Percentiles rank a stretch among this genome's conserved stretches.
These are phyloP conservation scores for Saturnispora dispora DNA, from an alignment of 805 yeast genomes.

Conservation along the genomic window DNA sequence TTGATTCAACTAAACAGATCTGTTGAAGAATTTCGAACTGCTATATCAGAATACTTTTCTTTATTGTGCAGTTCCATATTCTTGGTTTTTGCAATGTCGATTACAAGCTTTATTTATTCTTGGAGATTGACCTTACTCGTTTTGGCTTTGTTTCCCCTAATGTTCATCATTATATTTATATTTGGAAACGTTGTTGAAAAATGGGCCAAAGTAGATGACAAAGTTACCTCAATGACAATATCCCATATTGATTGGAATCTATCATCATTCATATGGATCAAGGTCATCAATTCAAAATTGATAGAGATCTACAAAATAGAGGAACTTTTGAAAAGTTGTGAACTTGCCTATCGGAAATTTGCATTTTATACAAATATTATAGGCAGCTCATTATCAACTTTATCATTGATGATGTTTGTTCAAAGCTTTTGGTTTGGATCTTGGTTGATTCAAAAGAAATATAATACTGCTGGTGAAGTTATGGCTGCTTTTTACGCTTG, in stretches of 20 bases:
- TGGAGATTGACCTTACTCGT: slow-evolving; percentile 81
- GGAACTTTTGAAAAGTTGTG: slow-evolving; percentile 23
- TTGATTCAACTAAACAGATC: slow-evolving; percentile 60
- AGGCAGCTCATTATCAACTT: slow-evolving; percentile 42
- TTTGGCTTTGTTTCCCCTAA: slow-evolving; percentile 65
- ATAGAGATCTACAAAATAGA: slow-evolving; percentile 41
- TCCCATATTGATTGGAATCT: slow-evolving; percentile 64
- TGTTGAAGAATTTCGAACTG: slow-evolving; percentile 61
- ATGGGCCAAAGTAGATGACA: slow-evolving; percentile 49
- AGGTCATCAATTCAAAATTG: slow-evolving; percentile 47
- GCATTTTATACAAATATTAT: slow-evolving; percentile 47
- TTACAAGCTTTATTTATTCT: slow-evolving; percentile 64
- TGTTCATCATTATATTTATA: slow-evolving; percentile 38
- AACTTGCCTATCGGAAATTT: slow-evolving; percentile 33
- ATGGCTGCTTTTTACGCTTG: slow-evolving; percentile 82
- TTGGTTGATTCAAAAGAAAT: slow-evolving; percentile 44
- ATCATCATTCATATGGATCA: slow-evolving; percentile 48
- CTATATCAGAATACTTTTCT: slow-evolving; percentile 60
- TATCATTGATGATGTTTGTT: slow-evolving; percentile 69
- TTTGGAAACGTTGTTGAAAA: slow-evolving; percentile 45
- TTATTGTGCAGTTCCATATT: slow-evolving; percentile 44
- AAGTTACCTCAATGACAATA: slow-evolving; percentile 44
- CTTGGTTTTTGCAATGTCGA: slow-evolving; percentile 44
- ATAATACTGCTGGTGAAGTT: slow-evolving; percentile 50
- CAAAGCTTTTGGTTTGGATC: slow-evolving; percentile 93